Base-by-base conservation (phyloP, 371 early-diverging fungal genomes). In the Capillidium heterosporum region DNA sequence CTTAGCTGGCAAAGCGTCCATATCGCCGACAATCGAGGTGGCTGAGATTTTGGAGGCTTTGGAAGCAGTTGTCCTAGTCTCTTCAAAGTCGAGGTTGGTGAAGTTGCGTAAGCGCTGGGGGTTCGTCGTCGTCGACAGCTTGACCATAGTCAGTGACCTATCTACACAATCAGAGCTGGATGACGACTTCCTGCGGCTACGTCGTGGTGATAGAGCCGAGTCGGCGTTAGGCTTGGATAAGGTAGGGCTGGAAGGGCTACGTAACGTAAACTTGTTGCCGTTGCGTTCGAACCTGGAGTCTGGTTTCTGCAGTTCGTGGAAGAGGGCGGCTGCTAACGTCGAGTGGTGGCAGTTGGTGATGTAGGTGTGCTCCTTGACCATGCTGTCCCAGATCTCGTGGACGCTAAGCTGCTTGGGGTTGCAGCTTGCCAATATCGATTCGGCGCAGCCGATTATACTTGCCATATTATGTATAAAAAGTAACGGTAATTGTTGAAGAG, bases 391-490 rank as follows among this genome's bases (percentile, higher is more conserved):
- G 24, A 55, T 55, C 28, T 55, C 55, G 26, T 55, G 55, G 3
- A 55, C 55, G 8, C 42, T 42, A 10, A 55, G 55, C 7, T 19
- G 43, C 26, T 55, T 55, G 2, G n/a, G 43, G 28, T 32, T 26
- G 11, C 39, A 42, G 43, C 35, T 55, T 11, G 55, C 44, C 8
- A 55, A 28, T 15, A 55, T 39, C 24, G 19, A 23, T 29, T 55
- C 55, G 27, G 55, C 55, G 55, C 43, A 55, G 42, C 55, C 55
- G 55, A 55, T 32, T 29, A 21, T 35, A 39, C 53, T 53, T 44
- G 23, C 23, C 44, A 44, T 44, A 17, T 15, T 44, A 35, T 35
- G 35, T 35, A 35, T 7, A 35, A 13, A 7, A 7, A 35, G 13
- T 13, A 7, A 35, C 7, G 35, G 4, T 7, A 35, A 35, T 35